These are phyloP conservation scores for Penicillium sp. DNA, from an alignment of 2,329 filamentous ascomycete genomes.

Conservation along the genomic window DNA sequence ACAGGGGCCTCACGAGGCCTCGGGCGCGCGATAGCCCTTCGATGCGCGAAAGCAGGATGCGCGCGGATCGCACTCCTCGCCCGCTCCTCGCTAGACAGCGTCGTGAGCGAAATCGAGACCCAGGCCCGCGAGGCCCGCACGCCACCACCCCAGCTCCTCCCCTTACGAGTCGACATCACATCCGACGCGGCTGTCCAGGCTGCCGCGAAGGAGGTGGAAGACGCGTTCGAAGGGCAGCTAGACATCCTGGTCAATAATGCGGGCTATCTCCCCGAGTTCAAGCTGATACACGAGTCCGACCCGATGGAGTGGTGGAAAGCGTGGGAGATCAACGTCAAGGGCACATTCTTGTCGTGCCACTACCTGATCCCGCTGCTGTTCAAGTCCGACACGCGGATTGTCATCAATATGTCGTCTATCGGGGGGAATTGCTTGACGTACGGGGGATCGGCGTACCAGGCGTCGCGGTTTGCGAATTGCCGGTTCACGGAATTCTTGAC, in stretches of 20 bases:
- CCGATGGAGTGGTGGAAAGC: slow-evolving; percentile 46
- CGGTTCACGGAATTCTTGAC: slow-evolving; percentile 50
- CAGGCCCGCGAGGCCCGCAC: slow-evolving; percentile 41
- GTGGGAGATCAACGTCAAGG: slow-evolving; percentile 54
- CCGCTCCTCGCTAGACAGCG: slow-evolving; percentile 49
- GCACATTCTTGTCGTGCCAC: slow-evolving; percentile 43
- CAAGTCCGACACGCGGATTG: slow-evolving; percentile 22
- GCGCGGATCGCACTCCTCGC: slow-evolving; percentile 57
- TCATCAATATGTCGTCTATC: slow-evolving; percentile 44
- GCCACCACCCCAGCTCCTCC: slow-evolving; percentile 45
- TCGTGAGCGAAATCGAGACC: slow-evolving; percentile 38
- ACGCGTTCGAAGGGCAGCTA: slow-evolving; percentile 27
- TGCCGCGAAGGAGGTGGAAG: not conserved
- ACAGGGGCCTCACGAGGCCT: slow-evolving; percentile 60
- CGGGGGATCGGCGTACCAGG: slow-evolving; percentile 50
- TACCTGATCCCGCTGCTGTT: slow-evolving; percentile 32
- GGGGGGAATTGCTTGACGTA: slow-evolving; percentile 39
- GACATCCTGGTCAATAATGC: slow-evolving; percentile 56
- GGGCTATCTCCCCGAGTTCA: slow-evolving; percentile 34
- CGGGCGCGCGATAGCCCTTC: slow-evolving; percentile 56
- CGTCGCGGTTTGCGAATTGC: slow-evolving; percentile 48
- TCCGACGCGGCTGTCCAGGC: slow-evolving; percentile 36
- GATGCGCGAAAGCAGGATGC: slow-evolving; percentile 58
- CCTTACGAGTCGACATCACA: slow-evolving; percentile 49
- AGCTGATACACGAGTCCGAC: slow-evolving; percentile 37